Conservation (phyloP, 2,329 filamentous ascomycete genomes). For the Ceratocystis alfenasii region DNA sequence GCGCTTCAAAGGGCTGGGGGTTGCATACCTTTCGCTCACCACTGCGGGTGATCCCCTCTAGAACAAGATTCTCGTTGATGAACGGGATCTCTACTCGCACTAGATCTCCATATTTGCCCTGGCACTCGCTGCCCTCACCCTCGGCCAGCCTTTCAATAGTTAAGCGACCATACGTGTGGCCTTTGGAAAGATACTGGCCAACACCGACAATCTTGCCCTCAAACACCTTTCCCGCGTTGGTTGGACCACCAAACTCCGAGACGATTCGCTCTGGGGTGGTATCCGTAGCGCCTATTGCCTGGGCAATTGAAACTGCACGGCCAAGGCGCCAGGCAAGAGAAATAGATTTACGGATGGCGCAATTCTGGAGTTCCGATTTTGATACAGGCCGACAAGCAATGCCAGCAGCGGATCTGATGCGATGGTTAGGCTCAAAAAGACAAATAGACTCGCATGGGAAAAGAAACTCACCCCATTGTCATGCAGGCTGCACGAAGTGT, state of each 20-base stretch:
- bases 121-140: slow-evolving; percentile 29
- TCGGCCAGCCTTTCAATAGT: slow-evolving; percentile 32
- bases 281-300: slow-evolving; percentile 33
- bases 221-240: slow-evolving; percentile 25
- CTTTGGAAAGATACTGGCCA: slow-evolving; percentile 19
- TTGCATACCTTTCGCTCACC: slow-evolving; percentile 24
- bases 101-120: slow-evolving; percentile 22
- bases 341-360: slow-evolving; percentile 30
- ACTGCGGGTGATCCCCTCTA: slow-evolving; percentile 24
- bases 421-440: slow-evolving; percentile 14
- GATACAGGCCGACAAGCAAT: slow-evolving; percentile 29
- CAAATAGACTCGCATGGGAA: neutral
- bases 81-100: slow-evolving; percentile 38
- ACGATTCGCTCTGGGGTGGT: slow-evolving; percentile 32
- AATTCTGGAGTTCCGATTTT: slow-evolving; percentile 28
- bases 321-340: slow-evolving; percentile 38
- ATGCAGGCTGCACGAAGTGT: slow-evolving; percentile 21
- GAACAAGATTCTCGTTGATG: slow-evolving; percentile 46
- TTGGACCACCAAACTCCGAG: slow-evolving; percentile 31
- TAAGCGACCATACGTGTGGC: slow-evolving; percentile 30
- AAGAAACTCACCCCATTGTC: slow-evolving; percentile 22
- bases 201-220: slow-evolving; percentile 26
- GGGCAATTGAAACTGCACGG: slow-evolving; percentile 36
- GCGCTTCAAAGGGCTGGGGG: neutral
- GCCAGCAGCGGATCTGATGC: slow-evolving; percentile 30